Base-by-base conservation (phyloP, 352 stramenopile genomes). In the Globisporangium nunn region DNA sequence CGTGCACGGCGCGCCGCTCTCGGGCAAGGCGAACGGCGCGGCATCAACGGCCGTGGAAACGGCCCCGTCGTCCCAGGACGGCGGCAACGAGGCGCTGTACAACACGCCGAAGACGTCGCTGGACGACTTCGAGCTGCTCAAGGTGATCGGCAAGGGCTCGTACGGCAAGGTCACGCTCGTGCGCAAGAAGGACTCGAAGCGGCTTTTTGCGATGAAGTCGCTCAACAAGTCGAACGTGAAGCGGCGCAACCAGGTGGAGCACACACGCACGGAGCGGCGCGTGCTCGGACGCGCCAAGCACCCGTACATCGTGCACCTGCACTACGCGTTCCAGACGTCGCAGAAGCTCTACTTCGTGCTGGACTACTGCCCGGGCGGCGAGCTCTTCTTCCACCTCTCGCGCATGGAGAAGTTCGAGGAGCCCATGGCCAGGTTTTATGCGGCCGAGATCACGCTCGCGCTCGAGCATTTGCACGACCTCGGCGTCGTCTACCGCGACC, bases 81-180 rank as follows among this genome's bases (percentile, higher is more conserved):
- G 57, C 45, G 29, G 68, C 43, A 85, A 68, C 12, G 75, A 85
- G 62, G 54, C 77, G 62, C 67, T 92, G 39, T 92, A 92, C 80
- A 87, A 92, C 67, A 92, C 81, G 56, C 81, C 81, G 50, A 96
- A 96, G 78, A 91, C 88, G n/a, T 79, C 70, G 12, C 64, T 96
- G 47, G 88, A 94, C 54, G 89, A 97, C 70, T 97, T 97, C 76
- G 88, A 96, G 71, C 70, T 96, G 68, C 75, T 97, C 52, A 96
- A 95, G 58, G 87, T 95, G 52, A 94, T 97, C 54, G 89, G 89
- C 57, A 96, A 96, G 63, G 89, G 89, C 23, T 93, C 84, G 30
- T 97, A 96, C 53, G 89, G 89, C 64, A 96, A 96, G 66, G 89
- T 97, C 43, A 95, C 82, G 66, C 78, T 93, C 54, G 84, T 93